Evolutionary conservation across 2,329 filamentous ascomycete genomes (phyloP).

Genomic region (Alternaria ethzedia): DNA sequence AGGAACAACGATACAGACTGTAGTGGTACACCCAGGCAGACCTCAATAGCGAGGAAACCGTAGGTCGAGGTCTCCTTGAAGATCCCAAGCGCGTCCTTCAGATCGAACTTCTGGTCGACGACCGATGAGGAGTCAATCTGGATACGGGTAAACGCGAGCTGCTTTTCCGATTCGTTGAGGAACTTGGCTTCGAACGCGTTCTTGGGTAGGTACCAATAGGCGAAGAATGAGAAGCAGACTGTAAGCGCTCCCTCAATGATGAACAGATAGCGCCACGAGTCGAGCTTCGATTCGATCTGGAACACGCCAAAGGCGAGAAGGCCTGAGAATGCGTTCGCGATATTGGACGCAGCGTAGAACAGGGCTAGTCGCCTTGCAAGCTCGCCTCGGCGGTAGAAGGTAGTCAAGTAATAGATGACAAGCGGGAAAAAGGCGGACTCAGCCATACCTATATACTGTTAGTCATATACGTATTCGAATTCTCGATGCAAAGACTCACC

Average conservation of each 20-base stretch:
- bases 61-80: conserved; percentile 63
- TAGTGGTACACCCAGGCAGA: conserved; percentile 65
- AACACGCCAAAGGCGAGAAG: conserved; percentile 67
- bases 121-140: conserved; percentile 74
- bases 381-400: conserved; percentile 74
- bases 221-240: conserved; percentile 66
- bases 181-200: conserved; percentile 70
- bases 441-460: conserved; percentile 54
- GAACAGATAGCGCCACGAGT: conserved; percentile 71
- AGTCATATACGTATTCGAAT: neutral
- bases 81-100: conserved; percentile 60
- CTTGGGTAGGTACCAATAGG: conserved; percentile 72
- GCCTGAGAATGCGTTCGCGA: conserved; percentile 71
- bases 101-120: conserved; percentile 62
- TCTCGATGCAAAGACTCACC: conserved; percentile 47
- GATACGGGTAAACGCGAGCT: conserved; percentile 74
- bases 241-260: conserved; percentile 66
- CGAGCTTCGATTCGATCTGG: conserved; percentile 60
- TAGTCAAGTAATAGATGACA: conserved; percentile 66
- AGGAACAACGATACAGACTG: conserved; percentile 65
- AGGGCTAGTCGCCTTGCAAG: conserved; percentile 72
- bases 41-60: conserved; percentile 62
- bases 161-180: conserved; percentile 69
- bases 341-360: conserved; percentile 78
- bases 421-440: conserved; percentile 74